A percentile compares a stretch with the other conserved stretches of the same genome.
phyloP scores from a whole-genome alignment of 2,329 filamentous ascomycete genomes.

The Pleurostoma richardsiae region DNA sequence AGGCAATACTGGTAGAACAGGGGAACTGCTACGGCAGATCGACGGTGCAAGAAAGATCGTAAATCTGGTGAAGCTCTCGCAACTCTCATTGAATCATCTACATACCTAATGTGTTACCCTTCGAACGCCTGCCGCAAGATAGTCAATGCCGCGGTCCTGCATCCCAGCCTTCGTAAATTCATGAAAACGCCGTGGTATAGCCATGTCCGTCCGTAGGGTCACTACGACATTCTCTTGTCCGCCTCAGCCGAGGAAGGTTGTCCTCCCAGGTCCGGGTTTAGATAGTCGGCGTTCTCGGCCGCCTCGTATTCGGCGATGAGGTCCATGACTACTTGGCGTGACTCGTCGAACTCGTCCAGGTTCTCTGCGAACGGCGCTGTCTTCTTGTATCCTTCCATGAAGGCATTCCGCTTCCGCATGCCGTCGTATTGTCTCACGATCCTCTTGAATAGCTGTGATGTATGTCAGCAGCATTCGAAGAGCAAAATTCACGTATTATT shows the following conservation, averaged over 20 bases:
- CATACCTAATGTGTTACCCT: too few relatives aligned
- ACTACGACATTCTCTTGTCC: conserved; percentile 41
- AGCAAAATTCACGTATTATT: conserved; percentile 6
- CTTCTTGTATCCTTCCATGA: conserved; percentile 94
- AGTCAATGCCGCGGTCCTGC: too few relatives aligned
- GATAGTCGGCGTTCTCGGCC: conserved; percentile 83
- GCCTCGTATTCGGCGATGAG: conserved; percentile 94
- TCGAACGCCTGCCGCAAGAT: too few relatives aligned
- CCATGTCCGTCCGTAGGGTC: too few relatives aligned
- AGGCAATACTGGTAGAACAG: too few relatives aligned
- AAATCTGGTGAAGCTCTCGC: too few relatives aligned
- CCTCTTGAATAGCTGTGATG: conserved; percentile 72
- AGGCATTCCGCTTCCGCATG: conserved; percentile 93
- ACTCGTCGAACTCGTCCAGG: conserved; percentile 90
- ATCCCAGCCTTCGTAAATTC: too few relatives aligned
- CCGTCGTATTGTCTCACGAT: conserved; percentile 90
- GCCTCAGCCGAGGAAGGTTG: conserved; percentile 47
- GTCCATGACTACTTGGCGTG: conserved; percentile 84
- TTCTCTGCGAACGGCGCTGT: conserved; percentile 91
- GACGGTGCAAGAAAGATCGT: too few relatives aligned
- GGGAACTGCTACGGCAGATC: too few relatives aligned
- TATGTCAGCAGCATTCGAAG: background rate
- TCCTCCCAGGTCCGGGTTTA: conserved; percentile 65
- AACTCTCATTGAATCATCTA: too few relatives aligned
- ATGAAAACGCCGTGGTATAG: too few relatives aligned